Conservation (phyloP, 2,329 filamentous ascomycete genomes). For the Colletotrichum sp. region DNA sequence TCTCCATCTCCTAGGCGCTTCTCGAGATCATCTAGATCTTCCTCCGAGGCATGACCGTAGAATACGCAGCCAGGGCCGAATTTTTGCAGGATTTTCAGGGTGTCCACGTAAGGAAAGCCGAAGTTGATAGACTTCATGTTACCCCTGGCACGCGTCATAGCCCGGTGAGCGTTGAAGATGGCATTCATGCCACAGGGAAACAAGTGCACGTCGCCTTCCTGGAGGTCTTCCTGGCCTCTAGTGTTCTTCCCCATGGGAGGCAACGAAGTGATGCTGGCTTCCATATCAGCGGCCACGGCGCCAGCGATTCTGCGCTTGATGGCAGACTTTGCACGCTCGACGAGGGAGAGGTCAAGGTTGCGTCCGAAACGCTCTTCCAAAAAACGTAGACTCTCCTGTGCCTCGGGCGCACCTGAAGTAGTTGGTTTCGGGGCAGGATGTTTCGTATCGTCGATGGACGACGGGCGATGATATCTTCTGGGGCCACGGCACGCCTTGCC, state of each 20-base stretch:
- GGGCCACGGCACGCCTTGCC: conserved; percentile 70
- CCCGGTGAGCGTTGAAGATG: conserved; percentile 87
- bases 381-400: conserved; percentile 76
- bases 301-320: conserved; percentile 89
- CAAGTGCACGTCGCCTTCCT: conserved; percentile 87
- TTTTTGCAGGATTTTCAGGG: conserved; percentile 92
- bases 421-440: conserved; percentile 24
- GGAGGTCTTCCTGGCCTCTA: conserved; percentile 68
- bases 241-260: conserved; percentile 53
- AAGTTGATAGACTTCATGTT: conserved; percentile 82
- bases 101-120: conserved; percentile 98
- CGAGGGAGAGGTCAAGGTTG: conserved; percentile 82
- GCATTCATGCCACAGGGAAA: conserved; percentile 93
- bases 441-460: conserved; percentile 43
- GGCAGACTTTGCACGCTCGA: conserved; percentile 82
- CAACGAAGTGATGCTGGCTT: conserved; percentile 60
- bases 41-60: conserved; percentile 79
- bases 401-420: conserved; percentile 36
- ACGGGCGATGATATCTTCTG: conserved; percentile 74
- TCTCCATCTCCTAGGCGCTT: conserved; percentile 72
- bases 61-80: conserved; percentile 90
- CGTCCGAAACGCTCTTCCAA: conserved; percentile 94
- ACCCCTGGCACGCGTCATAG: conserved; percentile 69
- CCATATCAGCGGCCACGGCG: conserved; percentile 75
- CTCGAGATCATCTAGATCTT: conserved; percentile 87